A percentile compares a stretch with the other conserved stretches of the same genome.
phyloP scores from a whole-genome alignment of 768 basidiomycete species.

The Dacryopinax primogenitus region DNA sequence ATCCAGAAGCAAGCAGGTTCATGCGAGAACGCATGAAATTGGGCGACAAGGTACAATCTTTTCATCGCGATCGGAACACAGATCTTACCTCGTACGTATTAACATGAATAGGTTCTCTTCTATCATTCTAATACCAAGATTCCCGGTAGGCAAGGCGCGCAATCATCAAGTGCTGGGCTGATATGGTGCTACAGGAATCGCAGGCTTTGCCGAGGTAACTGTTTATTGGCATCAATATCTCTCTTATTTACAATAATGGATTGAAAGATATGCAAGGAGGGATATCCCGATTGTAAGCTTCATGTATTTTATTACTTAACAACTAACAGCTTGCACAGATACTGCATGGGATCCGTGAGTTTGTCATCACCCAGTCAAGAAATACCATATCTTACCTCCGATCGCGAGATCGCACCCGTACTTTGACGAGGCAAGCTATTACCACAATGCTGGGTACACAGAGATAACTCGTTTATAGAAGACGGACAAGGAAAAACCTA shows the following conservation, averaged over 20 bases:
- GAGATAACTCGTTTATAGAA: constrained; percentile 38
- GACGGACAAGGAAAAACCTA: constrained; percentile 59
- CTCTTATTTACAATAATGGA: neutral
- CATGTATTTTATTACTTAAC: neutral
- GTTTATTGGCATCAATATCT: neutral
- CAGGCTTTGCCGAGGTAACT: constrained; percentile 65
- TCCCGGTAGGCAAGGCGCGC: constrained; percentile 41
- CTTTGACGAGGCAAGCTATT: constrained; percentile 48
- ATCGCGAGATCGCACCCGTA: constrained; percentile 56
- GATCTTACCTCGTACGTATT: neutral
- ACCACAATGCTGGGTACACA: neutral
- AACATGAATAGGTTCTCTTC: constrained; percentile 24
- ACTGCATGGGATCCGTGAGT: constrained; percentile 81
- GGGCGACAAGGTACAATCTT: constrained; percentile 10
- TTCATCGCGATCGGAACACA: neutral
- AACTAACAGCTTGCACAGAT: constrained; percentile 34
- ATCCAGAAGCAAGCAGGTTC: constrained; percentile 19
- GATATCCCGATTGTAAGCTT: constrained; percentile 83
- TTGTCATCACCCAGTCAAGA: constrained; percentile 13
- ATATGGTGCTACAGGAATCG: constrained; percentile 42
- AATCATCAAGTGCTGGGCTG: neutral
- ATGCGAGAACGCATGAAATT: constrained; percentile 16
- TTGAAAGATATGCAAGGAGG: constrained; percentile 57
- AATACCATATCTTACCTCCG: neutral
- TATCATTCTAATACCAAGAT: constrained; percentile 80